Conservation (phyloP, 2,329 filamentous ascomycete species). For the Mycocentrospora acerina region DNA sequence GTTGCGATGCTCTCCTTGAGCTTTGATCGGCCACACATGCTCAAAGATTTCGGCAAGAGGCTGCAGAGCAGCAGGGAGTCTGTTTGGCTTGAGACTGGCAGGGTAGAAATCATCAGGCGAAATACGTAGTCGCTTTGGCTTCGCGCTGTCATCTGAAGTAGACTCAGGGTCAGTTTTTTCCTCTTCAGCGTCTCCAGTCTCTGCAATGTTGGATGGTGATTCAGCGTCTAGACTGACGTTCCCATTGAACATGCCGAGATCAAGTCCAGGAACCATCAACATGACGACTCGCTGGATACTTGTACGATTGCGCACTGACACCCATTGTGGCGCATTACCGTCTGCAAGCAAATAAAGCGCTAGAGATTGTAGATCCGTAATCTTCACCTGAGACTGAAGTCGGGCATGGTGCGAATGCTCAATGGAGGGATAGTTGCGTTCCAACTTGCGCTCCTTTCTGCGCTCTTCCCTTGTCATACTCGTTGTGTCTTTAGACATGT, state of each 20-base stretch:
- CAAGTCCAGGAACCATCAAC: conserved; percentile 88
- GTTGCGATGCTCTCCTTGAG: conserved; percentile 77
- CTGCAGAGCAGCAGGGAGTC: conserved; percentile 48
- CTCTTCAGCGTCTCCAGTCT: conserved; percentile 4
- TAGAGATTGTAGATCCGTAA: conserved; percentile 60
- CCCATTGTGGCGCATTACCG: conserved; percentile 61
- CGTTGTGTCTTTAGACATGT: conserved; percentile 3
- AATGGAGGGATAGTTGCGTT: conserved; percentile 45
- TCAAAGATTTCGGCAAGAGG: conserved; percentile 80
- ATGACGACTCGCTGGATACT: conserved; percentile 74
- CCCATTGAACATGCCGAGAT: conserved; percentile 83
- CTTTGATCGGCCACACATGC: conserved; percentile 85
- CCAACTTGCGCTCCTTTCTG: conserved; percentile 34
- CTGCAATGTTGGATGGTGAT: conserved; percentile 1
- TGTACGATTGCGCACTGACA: conserved; percentile 58
- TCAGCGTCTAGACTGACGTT: conserved; percentile 28
- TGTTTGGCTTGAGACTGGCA: conserved; percentile 42
- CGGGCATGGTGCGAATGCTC: conserved; percentile 56
- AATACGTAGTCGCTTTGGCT: conserved; percentile 34
- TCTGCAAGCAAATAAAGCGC: conserved; percentile 63
- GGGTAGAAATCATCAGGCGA: conserved; percentile 55
- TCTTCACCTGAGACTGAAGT: conserved; percentile 57
- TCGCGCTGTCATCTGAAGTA: conserved; percentile 10
- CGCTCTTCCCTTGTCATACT: conserved; percentile 21
- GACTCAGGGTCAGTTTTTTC: conserved; percentile 12